Conservation (phyloP, 345 rosid genomes). For the Linum usitatissimum region DNA sequence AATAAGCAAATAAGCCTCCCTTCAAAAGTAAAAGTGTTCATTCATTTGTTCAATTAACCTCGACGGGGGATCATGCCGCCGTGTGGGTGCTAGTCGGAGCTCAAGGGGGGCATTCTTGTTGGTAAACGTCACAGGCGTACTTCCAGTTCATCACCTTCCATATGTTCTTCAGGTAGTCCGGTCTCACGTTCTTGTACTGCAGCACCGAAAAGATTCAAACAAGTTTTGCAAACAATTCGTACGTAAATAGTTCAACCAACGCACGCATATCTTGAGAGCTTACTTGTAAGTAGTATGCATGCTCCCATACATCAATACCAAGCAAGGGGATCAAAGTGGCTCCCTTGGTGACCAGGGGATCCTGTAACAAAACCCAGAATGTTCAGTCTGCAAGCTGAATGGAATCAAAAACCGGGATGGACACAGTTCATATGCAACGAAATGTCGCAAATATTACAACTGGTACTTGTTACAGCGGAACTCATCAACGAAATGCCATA, state of each 20-base stretch:
- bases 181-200: conserved; percentile 87
- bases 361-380: conserved; percentile 32
- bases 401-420: neutral
- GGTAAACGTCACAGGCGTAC: conserved; percentile 55
- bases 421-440: neutral
- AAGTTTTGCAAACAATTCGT: neutral
- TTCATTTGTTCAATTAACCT: neutral
- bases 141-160: conserved; percentile 96
- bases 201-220: conserved; percentile 1
- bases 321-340: conserved; percentile 62
- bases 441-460: neutral
- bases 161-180: conserved; percentile 83
- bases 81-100: conserved; percentile 5
- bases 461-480: neutral
- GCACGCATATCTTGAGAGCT: conserved; percentile 7
- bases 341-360: conserved; percentile 81
- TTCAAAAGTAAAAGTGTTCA: neutral
- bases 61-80: neutral
- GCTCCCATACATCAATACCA: conserved; percentile 99
- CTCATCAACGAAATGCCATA: neutral
- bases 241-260: neutral
- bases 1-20: neutral
- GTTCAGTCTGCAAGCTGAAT: neutral
- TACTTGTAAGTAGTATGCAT: conserved; percentile 97
- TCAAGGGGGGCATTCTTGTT: conserved; percentile 43